Percentiles rank a stretch among this genome's conserved stretches.
Conservation (phyloP, 2,329 filamentous ascomycete species). For the Blumeriella jaapii region DNA sequence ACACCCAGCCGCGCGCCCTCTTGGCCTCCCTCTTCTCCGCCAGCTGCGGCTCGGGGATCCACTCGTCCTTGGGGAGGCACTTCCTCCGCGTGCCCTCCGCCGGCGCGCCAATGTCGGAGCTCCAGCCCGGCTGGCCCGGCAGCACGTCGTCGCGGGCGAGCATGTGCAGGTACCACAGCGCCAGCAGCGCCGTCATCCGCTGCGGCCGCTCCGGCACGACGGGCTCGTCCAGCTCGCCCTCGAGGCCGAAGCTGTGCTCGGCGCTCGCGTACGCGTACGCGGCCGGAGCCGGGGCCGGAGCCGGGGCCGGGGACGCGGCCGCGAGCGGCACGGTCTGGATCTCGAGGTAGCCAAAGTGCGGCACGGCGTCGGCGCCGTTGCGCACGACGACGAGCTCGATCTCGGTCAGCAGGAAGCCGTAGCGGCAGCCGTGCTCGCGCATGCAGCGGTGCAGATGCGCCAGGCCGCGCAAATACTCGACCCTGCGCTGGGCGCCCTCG, state of each 20-base stretch:
- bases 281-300: neutral
- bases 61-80: slow-evolving; percentile 55
- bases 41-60: slow-evolving; percentile 64
- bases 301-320: slow-evolving; percentile 16
- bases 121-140: slow-evolving; percentile 51
- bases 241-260: slow-evolving; percentile 15
- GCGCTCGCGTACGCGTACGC: neutral
- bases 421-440: slow-evolving; percentile 86
- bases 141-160: slow-evolving; percentile 50
- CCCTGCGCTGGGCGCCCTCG: slow-evolving; percentile 71
- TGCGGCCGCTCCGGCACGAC: slow-evolving; percentile 41
- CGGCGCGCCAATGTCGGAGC: slow-evolving; percentile 61
- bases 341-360: slow-evolving; percentile 65
- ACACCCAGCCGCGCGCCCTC: slow-evolving; percentile 61
- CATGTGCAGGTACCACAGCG: slow-evolving; percentile 69
- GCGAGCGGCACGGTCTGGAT: slow-evolving; percentile 50
- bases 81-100: slow-evolving; percentile 62
- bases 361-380: slow-evolving; percentile 47
- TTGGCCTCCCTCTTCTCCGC: slow-evolving; percentile 70
- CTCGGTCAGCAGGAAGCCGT: slow-evolving; percentile 93
- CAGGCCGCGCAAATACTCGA: slow-evolving; percentile 80
- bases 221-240: slow-evolving; percentile 25
- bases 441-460: slow-evolving; percentile 81
- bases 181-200: slow-evolving; percentile 56
- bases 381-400: slow-evolving; percentile 89